phyloP scores from a whole-genome alignment of 2,329 filamentous ascomycete genomes.

The Fusarium caatingaense region DNA sequence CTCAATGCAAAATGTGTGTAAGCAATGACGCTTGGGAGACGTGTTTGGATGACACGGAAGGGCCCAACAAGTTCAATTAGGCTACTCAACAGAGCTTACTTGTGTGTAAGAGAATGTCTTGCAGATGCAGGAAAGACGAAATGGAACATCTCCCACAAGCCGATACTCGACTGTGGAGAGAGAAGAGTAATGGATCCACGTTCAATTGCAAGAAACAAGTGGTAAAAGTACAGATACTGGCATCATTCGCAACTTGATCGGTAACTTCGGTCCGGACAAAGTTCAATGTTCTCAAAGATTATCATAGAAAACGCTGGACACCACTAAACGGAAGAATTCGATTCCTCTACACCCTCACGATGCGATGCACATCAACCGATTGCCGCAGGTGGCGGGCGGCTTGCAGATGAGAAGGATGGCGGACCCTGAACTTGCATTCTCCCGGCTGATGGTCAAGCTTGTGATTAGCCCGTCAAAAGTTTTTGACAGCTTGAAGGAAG shows the following conservation, averaged over 20 bases:
- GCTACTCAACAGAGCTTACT: constrained; percentile 4
- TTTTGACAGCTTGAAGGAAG: constrained; percentile 1
- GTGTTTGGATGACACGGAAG: not conserved
- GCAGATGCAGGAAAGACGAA: not conserved
- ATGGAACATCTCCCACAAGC: not conserved
- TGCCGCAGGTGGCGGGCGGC: constrained; percentile 34
- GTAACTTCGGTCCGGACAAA: not conserved
- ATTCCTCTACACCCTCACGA: constrained; percentile 25
- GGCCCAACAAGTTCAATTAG: constrained; percentile 1
- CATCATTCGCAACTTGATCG: not conserved
- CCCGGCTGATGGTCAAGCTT: not conserved
- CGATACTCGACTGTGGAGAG: not conserved
- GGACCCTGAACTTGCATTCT: constrained; percentile 34
- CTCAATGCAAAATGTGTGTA: constrained; percentile 8
- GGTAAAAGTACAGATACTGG: not conserved
- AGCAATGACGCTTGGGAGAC: constrained; percentile 20
- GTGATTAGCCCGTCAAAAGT: constrained; percentile 26
- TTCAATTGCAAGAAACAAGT: not conserved
- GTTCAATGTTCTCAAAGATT: not conserved
- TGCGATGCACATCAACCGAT: constrained; percentile 12
- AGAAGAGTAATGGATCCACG: not conserved
- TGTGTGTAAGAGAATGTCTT: not conserved
- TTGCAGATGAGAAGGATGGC: constrained; percentile 28
- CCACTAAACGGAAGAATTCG: not conserved
- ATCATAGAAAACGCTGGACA: not conserved